A percentile compares a stretch with the other conserved stretches of the same genome.
Evolutionary conservation across 73 alveolate species (phyloP).

Genomic region (Paraurostyla sp.): DNA sequence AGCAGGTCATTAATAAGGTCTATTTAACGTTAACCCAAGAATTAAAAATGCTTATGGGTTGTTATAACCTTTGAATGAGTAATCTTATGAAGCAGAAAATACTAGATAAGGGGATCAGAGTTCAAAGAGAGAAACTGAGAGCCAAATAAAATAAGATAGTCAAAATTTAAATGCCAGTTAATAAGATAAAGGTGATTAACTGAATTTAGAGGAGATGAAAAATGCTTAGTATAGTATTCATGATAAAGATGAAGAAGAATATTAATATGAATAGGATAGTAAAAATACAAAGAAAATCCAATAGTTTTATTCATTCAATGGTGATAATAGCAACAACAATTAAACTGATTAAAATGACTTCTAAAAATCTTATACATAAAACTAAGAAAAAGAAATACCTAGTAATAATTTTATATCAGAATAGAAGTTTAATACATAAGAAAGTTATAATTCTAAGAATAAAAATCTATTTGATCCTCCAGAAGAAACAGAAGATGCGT

Average conservation of each 20-base stretch:
- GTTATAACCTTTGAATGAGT: no score
- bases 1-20: not conserved
- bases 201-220: not conserved
- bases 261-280: no score
- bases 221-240: not conserved
- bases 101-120: not conserved
- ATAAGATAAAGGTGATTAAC: not conserved
- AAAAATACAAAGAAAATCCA: not conserved
- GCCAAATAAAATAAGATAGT: not conserved
- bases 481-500: no score
- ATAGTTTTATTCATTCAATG: no score
- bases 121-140: not conserved
- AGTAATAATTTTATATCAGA: no score
- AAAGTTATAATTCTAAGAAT: no score
- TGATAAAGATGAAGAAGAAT: no score
- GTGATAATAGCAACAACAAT: not conserved
- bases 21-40: not conserved
- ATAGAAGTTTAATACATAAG: no score
- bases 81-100: not conserved
- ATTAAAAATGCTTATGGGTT: not conserved
- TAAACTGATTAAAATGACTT: no score
- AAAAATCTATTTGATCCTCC: no score
- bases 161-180: not conserved
- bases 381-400: no score
- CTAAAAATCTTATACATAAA: no score